phyloP scores from a whole-genome alignment of 768 basidiomycete species.

The Tricholoma sp. region DNA sequence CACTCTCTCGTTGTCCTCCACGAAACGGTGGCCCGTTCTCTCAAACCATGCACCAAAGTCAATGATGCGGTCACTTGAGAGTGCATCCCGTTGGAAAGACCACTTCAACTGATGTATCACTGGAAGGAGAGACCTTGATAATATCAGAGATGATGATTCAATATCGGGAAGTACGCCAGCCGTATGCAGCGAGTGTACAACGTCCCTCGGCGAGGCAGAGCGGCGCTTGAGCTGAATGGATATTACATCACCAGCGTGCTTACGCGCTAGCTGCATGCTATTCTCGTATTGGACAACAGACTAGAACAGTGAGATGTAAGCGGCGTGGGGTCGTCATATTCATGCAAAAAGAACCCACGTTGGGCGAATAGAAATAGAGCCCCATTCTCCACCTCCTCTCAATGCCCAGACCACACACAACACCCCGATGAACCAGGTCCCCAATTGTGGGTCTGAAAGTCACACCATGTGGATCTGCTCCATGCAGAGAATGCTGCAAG shows the following conservation, averaged over 20 bases:
- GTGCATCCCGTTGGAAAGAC: conserved; percentile 58
- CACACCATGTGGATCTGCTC: conserved; percentile 46
- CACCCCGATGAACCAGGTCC: conserved; percentile 65
- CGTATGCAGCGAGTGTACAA: conserved; percentile 40
- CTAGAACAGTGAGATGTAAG: conserved; percentile 28
- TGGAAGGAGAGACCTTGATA: conserved; percentile 61
- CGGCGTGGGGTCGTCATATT: conserved; percentile 3
- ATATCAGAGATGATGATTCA: conserved; percentile 48
- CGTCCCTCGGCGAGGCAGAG: conserved; percentile 26
- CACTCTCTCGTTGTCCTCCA: conserved; percentile 60
- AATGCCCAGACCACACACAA: conserved; percentile 63
- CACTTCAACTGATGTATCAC: conserved; percentile 66
- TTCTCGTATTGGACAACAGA: conserved; percentile 65
- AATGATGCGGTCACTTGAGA: conserved; percentile 41
- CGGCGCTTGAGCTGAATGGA: conserved; percentile 51
- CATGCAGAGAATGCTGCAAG: conserved; percentile 60
- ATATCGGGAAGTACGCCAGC: conserved; percentile 58
- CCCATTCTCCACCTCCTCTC: conserved; percentile 65
- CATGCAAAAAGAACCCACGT: conserved; percentile 33
- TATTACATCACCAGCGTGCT: conserved; percentile 46
- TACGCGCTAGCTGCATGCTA: conserved; percentile 46
- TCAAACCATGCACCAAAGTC: conserved; percentile 54
- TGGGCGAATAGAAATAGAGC: conserved; percentile 56
- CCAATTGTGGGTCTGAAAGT: conserved; percentile 58
- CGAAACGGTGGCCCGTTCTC: conserved; percentile 40